phyloP scores from a whole-genome alignment of 768 basidiomycete genomes.

The Suillus fuscotomentosus region DNA sequence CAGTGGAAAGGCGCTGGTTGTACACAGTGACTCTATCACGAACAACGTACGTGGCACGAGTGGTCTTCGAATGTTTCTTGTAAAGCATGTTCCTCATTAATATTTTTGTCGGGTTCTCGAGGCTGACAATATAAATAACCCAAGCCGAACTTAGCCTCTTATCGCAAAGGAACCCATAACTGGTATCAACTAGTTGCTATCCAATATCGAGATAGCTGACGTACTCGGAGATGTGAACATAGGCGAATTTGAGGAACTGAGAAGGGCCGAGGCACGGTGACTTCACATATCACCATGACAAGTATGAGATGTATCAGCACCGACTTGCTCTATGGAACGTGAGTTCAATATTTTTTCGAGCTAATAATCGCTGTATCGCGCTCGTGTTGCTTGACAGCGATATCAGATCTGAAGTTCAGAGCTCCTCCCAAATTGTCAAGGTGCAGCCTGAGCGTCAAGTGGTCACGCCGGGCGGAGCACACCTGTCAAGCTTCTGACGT shows the following conservation, averaged over 20 bases:
- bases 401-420: neutral
- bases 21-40: neutral
- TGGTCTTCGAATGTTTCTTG: neutral
- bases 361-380: neutral
- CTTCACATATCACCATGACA: neutral
- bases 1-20: neutral
- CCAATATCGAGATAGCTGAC: too few relatives aligned
- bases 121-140: neutral
- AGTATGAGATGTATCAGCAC: neutral
- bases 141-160: conserved; percentile 8
- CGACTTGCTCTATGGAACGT: neutral
- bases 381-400: neutral
- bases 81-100: neutral
- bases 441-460: neutral
- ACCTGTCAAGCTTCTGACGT: neutral
- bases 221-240: neutral
- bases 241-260: neutral
- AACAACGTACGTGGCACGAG: conserved; percentile 7
- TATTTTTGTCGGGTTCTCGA: neutral
- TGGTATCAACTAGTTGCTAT: neutral
- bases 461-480: neutral
- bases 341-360: neutral
- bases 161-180: conserved; percentile 6
- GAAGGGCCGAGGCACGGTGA: neutral
- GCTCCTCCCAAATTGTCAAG: neutral